These are phyloP conservation scores for Microdochium bolleyi DNA, from an alignment of 2,329 filamentous ascomycete species.

Conservation along the genomic window DNA sequence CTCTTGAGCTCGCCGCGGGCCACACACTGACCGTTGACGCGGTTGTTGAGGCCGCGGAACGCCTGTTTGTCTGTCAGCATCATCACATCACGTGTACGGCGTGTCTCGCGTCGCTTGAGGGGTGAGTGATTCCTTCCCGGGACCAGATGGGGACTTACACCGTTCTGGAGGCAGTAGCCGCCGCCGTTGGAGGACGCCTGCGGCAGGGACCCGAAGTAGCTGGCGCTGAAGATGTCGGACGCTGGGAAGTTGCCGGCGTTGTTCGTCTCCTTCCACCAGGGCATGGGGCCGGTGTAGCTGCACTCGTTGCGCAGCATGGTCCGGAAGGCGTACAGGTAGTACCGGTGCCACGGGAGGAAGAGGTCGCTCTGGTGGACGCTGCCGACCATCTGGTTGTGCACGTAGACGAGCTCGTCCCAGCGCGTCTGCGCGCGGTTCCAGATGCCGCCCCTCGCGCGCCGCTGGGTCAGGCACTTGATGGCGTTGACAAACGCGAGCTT, in stretches of 20 bases:
- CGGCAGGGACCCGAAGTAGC: constrained; percentile 8
- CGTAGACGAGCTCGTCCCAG: constrained; percentile 3
- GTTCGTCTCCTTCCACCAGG: constrained; percentile 1
- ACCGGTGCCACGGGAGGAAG: constrained; percentile 1
- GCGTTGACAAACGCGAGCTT: background rate
- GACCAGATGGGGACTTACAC: constrained; percentile 5
- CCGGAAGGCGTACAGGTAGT: constrained; percentile 1
- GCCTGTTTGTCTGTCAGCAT: background rate
- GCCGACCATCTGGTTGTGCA: background rate
- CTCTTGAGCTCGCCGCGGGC: background rate
- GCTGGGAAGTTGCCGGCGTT: constrained; percentile 1
- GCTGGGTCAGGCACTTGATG: background rate
- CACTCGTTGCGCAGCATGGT: background rate
- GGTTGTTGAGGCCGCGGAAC: background rate
- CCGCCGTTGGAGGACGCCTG: background rate
- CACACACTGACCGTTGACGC: background rate
- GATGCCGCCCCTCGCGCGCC: background rate
- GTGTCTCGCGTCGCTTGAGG: background rate
- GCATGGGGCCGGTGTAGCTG: constrained; percentile 1
- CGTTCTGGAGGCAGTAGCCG: background rate
- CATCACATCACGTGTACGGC: no score
- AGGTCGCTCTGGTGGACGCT: background rate
- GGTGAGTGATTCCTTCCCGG: background rate
- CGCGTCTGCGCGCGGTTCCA: constrained; percentile 3
- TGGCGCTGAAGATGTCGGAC: background rate